These are phyloP conservation scores for Neocatenulostroma microsporum DNA, from an alignment of 2,329 filamentous ascomycete genomes.

Conservation along the genomic window DNA sequence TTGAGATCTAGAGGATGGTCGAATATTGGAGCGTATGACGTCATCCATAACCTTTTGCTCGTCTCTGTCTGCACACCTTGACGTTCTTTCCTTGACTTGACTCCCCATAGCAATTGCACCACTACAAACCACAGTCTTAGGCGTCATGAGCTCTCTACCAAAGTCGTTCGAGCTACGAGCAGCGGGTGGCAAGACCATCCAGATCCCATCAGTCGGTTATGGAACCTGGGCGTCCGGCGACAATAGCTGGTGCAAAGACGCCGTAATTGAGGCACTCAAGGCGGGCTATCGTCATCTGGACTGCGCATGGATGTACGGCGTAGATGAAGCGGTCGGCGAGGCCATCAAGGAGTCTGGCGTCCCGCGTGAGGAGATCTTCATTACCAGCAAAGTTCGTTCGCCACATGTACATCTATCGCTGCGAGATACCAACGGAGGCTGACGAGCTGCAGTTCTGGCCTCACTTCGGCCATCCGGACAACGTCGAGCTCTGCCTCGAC, in stretches of 20 bases:
- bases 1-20: too few species aligned
- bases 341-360: constrained; percentile 20
- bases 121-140: too few species aligned
- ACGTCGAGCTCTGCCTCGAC: constrained; percentile 26
- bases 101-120: too few species aligned
- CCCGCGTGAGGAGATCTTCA: constrained; percentile 20
- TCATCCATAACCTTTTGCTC: too few species aligned
- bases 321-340: constrained; percentile 15
- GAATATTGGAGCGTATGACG: too few species aligned
- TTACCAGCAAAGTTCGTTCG: constrained; percentile 12
- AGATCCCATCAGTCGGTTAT: constrained; percentile 21
- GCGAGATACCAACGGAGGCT: not conserved
- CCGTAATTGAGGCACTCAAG: constrained; percentile 16
- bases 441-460: constrained; percentile 15
- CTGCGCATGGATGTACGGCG: constrained; percentile 23
- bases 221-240: constrained; percentile 21
- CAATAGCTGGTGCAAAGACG: constrained; percentile 19
- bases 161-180: constrained; percentile 17
- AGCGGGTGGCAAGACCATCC: constrained; percentile 17
- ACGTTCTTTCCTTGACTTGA: too few species aligned
- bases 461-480: constrained; percentile 17
- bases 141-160: constrained; percentile 20
- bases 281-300: constrained; percentile 24
- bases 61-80: too few species aligned
- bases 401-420: too few species aligned